Percentiles rank a stretch among this genome's conserved stretches.
These are phyloP conservation scores for Globisporangium iwayamae DNA, from an alignment of 352 stramenopile species.

Conservation along the genomic window DNA sequence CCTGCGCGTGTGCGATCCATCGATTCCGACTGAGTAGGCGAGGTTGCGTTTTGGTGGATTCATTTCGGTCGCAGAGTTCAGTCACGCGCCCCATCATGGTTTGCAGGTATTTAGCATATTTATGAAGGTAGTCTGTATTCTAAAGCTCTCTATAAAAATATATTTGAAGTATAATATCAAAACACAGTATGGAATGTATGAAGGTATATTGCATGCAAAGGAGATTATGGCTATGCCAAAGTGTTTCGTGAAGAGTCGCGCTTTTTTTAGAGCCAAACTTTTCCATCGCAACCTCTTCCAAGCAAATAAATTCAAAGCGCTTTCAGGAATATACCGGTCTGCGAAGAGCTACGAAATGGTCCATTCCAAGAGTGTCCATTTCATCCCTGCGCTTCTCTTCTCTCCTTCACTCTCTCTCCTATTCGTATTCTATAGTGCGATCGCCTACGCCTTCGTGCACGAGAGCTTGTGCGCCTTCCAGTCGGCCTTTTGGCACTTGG, in stretches of 20 bases:
- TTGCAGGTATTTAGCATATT: neutral
- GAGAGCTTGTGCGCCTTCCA: constrained; percentile 80
- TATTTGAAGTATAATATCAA: neutral
- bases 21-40: neutral
- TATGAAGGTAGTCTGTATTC: neutral
- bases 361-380: neutral
- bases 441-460: constrained; percentile 32
- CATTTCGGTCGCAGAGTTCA: neutral
- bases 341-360: neutral
- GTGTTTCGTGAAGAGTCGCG: neutral
- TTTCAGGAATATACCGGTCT: too few species aligned
- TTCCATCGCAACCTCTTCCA: neutral
- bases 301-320: too few species aligned
- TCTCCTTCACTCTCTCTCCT: neutral
- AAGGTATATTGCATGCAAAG: neutral
- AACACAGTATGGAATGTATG: neutral
- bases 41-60: neutral
- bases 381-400: neutral
- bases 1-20: constrained; percentile 7
- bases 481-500: constrained; percentile 79
- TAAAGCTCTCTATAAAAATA: neutral
- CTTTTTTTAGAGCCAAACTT: constrained; percentile 1
- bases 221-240: neutral
- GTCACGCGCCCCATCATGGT: neutral
- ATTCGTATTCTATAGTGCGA: neutral